Evolutionary conservation across 106 monocot genomes (phyloP), one percentile per base, ranked within the genome.

Genomic region (Narthecium ossifragum): DNA sequence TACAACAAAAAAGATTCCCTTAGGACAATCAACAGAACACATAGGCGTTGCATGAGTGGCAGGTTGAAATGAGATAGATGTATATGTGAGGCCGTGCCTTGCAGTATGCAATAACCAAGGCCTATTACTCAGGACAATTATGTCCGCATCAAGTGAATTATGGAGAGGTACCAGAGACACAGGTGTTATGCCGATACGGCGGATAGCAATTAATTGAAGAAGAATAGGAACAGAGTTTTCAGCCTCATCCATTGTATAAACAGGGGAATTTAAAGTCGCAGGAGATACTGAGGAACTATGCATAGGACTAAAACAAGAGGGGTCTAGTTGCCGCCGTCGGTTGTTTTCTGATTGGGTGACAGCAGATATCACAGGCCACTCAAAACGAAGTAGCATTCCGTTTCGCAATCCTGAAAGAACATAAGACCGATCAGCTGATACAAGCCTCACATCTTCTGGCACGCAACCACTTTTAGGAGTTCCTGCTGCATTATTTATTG

Each of bases 321-420:
- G n/a, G n/a, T n/a, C n/a, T n/a, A n/a, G n/a, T n/a, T n/a, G n/a
- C n/a, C n/a, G n/a, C n/a, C n/a, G n/a, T n/a, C n/a, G n/a, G n/a
- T n/a, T n/a, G 22, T n/a, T n/a, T n/a, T n/a, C n/a, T n/a, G n/a
- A n/a, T n/a, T 47, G 51, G 31, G 33, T 15, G 25, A 50, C 32
- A 27, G 53, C 40, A 39, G 62, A 57, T 3, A 24, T 33, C 27
- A 55, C 47, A 60, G 90, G 73, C 82, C 80, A 98, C 73, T 98
- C 98, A 87, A 81, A 91, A 8, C 91, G 80, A 46, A 98, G 87
- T 34, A 98, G 76, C 81, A 98, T 81, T 67, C 98, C 98, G 77
- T 98, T 98, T 77, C 98, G 83, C 68, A 98, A 60, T n/a, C 98
- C 98, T 31, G 84, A 67, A 73, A 98, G 84, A 48, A 98, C 29